Conservation (phyloP, 192 early-diverging fungal genomes). For the Rhizophagus clarus region DNA sequence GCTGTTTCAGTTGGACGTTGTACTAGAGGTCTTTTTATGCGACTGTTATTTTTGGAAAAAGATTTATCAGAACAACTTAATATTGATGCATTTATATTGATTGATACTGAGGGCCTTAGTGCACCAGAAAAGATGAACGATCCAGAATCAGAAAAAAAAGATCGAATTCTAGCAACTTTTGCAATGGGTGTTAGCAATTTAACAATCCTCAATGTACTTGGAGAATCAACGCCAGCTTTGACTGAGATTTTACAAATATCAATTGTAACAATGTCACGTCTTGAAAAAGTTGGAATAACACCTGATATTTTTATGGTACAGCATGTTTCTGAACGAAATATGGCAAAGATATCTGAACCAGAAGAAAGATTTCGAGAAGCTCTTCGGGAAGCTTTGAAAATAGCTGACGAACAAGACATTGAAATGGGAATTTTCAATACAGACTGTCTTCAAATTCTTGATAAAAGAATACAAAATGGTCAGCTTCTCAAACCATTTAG, state of each 20-base stretch:
- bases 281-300: conserved; percentile 14
- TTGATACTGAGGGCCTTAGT: conserved; percentile 31
- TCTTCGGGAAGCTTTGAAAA: conserved; percentile 11
- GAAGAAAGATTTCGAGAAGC: conserved; percentile 16
- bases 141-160: conserved; percentile 18
- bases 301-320: conserved; percentile 30
- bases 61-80: conserved; percentile 12
- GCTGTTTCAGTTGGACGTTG: conserved; percentile 29
- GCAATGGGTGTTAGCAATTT: conserved; percentile 30
- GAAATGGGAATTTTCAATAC: conserved; percentile 9
- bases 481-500: background rate
- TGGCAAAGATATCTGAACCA: background rate
- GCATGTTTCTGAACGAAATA: conserved; percentile 21
- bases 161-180: conserved; percentile 25
- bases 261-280: conserved; percentile 31
- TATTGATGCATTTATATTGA: conserved; percentile 26
- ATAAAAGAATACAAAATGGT: background rate
- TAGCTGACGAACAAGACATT: conserved; percentile 16
- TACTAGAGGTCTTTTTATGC: conserved; percentile 28
- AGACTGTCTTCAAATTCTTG: background rate
- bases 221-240: conserved; percentile 21
- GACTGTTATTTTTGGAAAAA: conserved; percentile 29
- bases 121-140: conserved; percentile 27
- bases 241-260: conserved; percentile 27
- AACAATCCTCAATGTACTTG: conserved; percentile 28